Evolutionary conservation across 1,284 basidiomycete genomes (phyloP), one percentile per base, ranked within the genome.

Genomic region (Paramarasmius palmivorus): DNA sequence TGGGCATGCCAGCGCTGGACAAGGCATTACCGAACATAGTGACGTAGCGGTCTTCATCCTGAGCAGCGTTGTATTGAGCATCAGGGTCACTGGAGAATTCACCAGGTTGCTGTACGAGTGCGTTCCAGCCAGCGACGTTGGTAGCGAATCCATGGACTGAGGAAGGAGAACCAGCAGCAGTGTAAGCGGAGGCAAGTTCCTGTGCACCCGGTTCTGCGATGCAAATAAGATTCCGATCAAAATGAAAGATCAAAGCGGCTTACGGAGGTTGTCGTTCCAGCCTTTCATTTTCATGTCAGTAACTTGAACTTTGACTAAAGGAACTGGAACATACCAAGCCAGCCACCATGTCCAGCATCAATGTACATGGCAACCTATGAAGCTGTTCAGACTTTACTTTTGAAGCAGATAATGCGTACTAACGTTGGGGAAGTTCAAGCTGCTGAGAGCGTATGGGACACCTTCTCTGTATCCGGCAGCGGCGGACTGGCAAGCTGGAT

Each of bases 281-380:
- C 46, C 46, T 48, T 6, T 3, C 22, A 23, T 14, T 25, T 9
- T 20, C n/a, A 19, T 23, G 15, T 29, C 2, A 6, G 22, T 19
- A 2, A 46, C 2, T 46, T 25, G 19, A 15, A 23, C 2, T 3
- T n/a, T 14, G 19, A 2, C 20, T 2, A 9, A 17, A n/a, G 29
- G 17, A 49, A 4, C 8, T 34, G 19, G 32, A 19, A 35, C 53
- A 39, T 39, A 36, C 75, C 75, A 59, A 76, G 71, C 74, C 74
- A 77, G 14, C 73, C 74, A 38, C 73, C 73, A 61, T 76, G 73
- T 45, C 73, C 74, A 50, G 74, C 74, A 58, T 76, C 29, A 32
- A 32, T 32, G 29, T 32, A 32, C 29, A 32, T 6, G 29, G 29
- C 29, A 32, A 32, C 12, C 29, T n/a, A n/a, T n/a, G n/a, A n/a